These are phyloP conservation scores for Actinidia polygama DNA, from an alignment of 179 eudicot genomes.

Conservation along the genomic window DNA sequence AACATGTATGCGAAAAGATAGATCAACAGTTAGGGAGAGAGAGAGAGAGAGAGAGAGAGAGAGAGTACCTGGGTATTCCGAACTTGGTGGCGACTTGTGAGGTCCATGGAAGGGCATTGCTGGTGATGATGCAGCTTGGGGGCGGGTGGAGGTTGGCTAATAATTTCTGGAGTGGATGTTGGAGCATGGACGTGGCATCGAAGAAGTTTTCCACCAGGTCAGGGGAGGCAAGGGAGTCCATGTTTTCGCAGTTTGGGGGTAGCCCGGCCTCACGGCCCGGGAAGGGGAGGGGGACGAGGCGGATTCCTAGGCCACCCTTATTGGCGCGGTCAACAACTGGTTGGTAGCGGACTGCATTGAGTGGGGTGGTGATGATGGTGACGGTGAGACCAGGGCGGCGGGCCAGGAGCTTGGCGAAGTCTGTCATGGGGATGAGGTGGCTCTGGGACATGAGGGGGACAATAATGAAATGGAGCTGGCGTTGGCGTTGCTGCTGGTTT, in stretches of 20 bases:
- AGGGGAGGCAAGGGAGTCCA: constrained; percentile 30
- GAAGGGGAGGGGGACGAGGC: constrained; percentile 29
- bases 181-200: constrained; percentile 21
- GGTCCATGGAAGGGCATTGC: constrained; percentile 36
- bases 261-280: constrained; percentile 40
- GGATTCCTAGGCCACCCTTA: constrained; percentile 29
- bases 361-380: constrained; percentile 44
- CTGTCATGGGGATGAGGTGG: constrained; percentile 51
- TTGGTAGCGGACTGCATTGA: constrained; percentile 33
- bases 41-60: no score
- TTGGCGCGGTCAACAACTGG: constrained; percentile 28
- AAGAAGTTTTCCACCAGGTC: constrained; percentile 18
- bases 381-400: constrained; percentile 21
- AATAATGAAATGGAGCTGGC: constrained; percentile 33
- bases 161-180: constrained; percentile 20
- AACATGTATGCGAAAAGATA: no score
- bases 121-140: constrained; percentile 45
- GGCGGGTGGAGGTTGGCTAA: constrained; percentile 14
- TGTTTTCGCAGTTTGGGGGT: constrained; percentile 43
- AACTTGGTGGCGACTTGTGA: constrained; percentile 27
- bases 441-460: constrained; percentile 50
- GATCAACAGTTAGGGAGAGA: no score
- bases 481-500: constrained; percentile 17
- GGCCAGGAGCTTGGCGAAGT: constrained; percentile 38
- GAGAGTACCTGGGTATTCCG: constrained; percentile 30